Conservation (phyloP, 257 asterid genomes). For the Solanum microdontum region DNA sequence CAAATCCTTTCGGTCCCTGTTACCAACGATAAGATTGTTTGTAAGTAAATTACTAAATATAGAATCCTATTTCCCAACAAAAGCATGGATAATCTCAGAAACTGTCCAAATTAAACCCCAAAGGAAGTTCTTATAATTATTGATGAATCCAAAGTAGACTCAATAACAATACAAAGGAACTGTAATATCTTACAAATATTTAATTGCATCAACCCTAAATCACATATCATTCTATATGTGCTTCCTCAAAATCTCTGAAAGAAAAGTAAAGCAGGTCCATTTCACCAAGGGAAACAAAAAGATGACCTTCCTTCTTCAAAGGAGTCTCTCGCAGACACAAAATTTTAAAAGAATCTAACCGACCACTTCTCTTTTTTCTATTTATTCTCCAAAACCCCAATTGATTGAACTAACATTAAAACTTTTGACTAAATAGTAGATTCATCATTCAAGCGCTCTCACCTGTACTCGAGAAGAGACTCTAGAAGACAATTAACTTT, state of each 20-base stretch:
- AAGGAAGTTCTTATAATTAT: neutral
- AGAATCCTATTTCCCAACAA: neutral
- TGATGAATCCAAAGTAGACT: neutral
- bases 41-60: neutral
- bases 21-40: neutral
- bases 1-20: slow-evolving; percentile 46
- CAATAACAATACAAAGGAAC: neutral
- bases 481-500: slow-evolving; percentile 53
- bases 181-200: neutral
- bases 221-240: neutral
- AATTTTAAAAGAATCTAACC: neutral
- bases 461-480: slow-evolving; percentile 80
- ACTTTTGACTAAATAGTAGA: neutral
- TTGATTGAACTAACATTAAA: neutral
- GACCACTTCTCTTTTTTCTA: neutral
- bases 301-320: neutral
- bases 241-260: neutral
- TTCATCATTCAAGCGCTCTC: neutral
- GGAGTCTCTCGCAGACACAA: neutral
- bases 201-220: neutral
- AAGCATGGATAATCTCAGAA: neutral
- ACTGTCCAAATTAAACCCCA: neutral
- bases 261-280: neutral
- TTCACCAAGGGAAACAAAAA: neutral
- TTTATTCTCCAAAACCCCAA: neutral